Base-by-base conservation (phyloP, 768 basidiomycete genomes). In the Collybia sordida region DNA sequence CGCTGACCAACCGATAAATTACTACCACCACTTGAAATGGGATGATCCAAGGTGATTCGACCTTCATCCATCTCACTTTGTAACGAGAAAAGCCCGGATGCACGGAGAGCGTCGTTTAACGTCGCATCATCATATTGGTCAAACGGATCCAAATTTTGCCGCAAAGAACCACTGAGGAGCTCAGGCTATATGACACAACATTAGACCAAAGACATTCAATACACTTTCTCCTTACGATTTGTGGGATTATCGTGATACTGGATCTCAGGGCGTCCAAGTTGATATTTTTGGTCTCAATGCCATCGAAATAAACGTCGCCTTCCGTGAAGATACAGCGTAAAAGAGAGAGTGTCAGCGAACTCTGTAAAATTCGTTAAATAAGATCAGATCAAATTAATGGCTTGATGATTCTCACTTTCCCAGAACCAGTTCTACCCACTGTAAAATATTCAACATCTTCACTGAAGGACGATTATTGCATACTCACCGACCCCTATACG, bases 1-100 rank as follows among this genome's bases (percentile, higher is more conserved):
- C 88, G 66, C 59, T 91, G 88, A 19, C 90, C 90, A 37, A 87
- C 83, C 1, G 85, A 87, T 54, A 91, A 80, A 61, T 91, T 91
- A 17, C 74, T 64, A 5, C 89, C 89, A 4, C 85, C 86, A 3
- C 70, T 71, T 7, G 73, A 59, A 19, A 82, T 69, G 11, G 55
- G 53, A 19, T 67, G 77, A 46, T 82, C 78, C 22, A 83, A 60
- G 8, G 69, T 73, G 27, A 80, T 65, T 68, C 72, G 46, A 65
- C 80, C 51, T 77, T 81, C 61, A 66, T 78, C 51, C 65, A 79
- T 67, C 60, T 70, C 68, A 38, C 58, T 58, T 57, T 74, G 66
- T 28, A 74, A 52, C 4, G 77, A 66, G 39, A 70, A 71, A 11
- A 76, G 43, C 14, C 74, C 74, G 40, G 73, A 65, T 17, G 78